Conservation (phyloP, 2,329 filamentous ascomycete genomes). For the Trichoderma breve region DNA sequence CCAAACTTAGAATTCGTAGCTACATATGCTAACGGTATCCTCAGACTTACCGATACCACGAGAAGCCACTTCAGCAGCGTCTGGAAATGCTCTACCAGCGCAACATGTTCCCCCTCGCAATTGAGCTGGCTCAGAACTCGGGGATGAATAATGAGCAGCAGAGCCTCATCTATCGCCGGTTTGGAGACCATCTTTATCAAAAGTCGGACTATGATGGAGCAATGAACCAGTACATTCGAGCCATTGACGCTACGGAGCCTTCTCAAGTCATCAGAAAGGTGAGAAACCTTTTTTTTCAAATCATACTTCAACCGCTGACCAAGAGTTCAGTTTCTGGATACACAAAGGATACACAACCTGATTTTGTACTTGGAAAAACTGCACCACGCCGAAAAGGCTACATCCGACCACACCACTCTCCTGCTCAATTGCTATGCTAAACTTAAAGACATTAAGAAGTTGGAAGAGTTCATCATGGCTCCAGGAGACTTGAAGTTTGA, state of each 20-base stretch:
- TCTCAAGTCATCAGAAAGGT: constrained; percentile 95
- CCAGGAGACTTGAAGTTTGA: constrained; percentile 95
- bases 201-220: constrained; percentile 95
- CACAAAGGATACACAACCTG: constrained; percentile 93
- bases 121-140: constrained; percentile 87
- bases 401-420: constrained; percentile 90
- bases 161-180: constrained; percentile 88
- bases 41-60: constrained; percentile 81
- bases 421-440: constrained; percentile 97
- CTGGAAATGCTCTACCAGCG: constrained; percentile 91
- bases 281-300: constrained; percentile 7
- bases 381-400: constrained; percentile 90
- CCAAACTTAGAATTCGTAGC: no score
- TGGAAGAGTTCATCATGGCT: constrained; percentile 95
- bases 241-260: constrained; percentile 93
- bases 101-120: constrained; percentile 87
- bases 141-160: constrained; percentile 78
- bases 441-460: constrained; percentile 91
- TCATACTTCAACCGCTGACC: background rate
- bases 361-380: constrained; percentile 97
- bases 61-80: constrained; percentile 86
- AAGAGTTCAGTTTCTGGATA: constrained; percentile 74
- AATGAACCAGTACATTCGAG: constrained; percentile 98
- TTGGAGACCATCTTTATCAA: constrained; percentile 91
- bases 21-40: background rate